Percentiles rank a stretch among this genome's conserved stretches.
phyloP scores from a whole-genome alignment of 2,329 filamentous ascomycete species.

The Trichoderma polysporum region DNA sequence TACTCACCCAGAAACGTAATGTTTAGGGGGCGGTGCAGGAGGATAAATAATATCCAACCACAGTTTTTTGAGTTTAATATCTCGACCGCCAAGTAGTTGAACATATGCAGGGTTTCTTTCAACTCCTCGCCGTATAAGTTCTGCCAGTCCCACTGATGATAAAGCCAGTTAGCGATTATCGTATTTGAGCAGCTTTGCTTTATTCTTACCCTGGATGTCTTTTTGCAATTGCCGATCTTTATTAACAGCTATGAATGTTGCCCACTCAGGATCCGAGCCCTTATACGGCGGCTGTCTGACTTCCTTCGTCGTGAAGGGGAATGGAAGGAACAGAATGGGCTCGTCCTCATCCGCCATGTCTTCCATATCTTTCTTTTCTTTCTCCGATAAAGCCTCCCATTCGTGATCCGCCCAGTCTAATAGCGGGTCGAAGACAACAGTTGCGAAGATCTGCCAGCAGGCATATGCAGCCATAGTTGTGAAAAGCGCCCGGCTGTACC shows the following conservation, averaged over 20 bases:
- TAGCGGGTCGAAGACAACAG: constrained; percentile 48
- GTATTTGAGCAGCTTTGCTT: background rate
- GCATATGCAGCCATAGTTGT: constrained; percentile 36
- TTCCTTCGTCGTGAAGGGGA: constrained; percentile 57
- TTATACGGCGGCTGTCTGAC: constrained; percentile 52
- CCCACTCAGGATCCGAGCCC: constrained; percentile 63
- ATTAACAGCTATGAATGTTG: constrained; percentile 58
- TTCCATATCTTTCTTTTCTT: constrained; percentile 44
- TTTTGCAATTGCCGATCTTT: constrained; percentile 50
- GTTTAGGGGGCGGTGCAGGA: constrained; percentile 56
- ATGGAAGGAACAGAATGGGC: constrained; percentile 56
- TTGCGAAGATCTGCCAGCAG: constrained; percentile 46
- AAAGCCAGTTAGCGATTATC: constrained; percentile 22
- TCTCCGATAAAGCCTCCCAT: constrained; percentile 43
- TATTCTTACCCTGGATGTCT: constrained; percentile 46
- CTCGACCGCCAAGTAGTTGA: constrained; percentile 45
- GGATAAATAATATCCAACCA: constrained; percentile 66
- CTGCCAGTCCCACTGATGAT: constrained; percentile 32
- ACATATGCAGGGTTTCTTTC: constrained; percentile 44
- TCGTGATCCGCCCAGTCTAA: constrained; percentile 44
- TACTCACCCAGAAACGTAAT: constrained; percentile 63
- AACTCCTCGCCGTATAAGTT: constrained; percentile 39
- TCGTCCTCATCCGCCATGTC: constrained; percentile 45
- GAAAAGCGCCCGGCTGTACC: constrained; percentile 32
- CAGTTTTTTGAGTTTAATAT: constrained; percentile 48